phyloP scores from a whole-genome alignment of 768 basidiomycete species.

The Russula griseocarnosa region DNA sequence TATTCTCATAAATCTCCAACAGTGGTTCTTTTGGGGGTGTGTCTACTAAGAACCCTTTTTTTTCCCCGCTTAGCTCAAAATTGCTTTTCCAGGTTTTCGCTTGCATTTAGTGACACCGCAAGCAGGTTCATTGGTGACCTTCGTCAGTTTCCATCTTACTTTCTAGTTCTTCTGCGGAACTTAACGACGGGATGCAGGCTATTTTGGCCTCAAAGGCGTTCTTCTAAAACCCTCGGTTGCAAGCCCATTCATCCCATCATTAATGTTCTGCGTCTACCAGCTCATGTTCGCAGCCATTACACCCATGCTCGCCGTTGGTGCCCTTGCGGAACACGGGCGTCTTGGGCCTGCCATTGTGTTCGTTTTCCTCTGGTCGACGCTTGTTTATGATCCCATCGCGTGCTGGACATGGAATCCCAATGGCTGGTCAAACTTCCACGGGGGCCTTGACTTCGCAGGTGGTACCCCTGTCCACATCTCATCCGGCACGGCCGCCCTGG shows the following conservation, averaged over 20 bases:
- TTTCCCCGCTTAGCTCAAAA: not conserved
- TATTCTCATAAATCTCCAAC: conserved; percentile 31
- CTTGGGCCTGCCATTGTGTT: conserved; percentile 86
- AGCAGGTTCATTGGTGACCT: conserved; percentile 81
- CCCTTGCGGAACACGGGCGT: conserved; percentile 83
- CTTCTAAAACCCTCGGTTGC: conserved; percentile 72
- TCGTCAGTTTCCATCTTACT: conserved; percentile 42
- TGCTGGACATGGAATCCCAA: conserved; percentile 94
- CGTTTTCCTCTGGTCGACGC: conserved; percentile 81
- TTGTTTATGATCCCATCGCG: conserved; percentile 92
- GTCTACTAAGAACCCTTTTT: not conserved
- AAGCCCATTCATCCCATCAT: conserved; percentile 60
- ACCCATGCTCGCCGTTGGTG: conserved; percentile 88
- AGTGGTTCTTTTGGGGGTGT: conserved; percentile 97
- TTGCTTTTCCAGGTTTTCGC: conserved; percentile 49
- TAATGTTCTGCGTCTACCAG: conserved; percentile 83
- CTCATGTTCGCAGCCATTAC: conserved; percentile 89
- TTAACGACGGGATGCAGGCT: conserved; percentile 43
- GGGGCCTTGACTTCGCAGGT: conserved; percentile 89
- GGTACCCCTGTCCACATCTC: conserved; percentile 97
- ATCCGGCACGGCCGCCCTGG: conserved; percentile 87
- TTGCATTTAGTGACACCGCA: conserved; percentile 81
- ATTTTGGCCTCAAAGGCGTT: conserved; percentile 82
- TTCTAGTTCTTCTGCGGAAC: not conserved
- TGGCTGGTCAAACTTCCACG: conserved; percentile 70